Conservation (phyloP, 306 rosid genomes). For the Prunus mira region DNA sequence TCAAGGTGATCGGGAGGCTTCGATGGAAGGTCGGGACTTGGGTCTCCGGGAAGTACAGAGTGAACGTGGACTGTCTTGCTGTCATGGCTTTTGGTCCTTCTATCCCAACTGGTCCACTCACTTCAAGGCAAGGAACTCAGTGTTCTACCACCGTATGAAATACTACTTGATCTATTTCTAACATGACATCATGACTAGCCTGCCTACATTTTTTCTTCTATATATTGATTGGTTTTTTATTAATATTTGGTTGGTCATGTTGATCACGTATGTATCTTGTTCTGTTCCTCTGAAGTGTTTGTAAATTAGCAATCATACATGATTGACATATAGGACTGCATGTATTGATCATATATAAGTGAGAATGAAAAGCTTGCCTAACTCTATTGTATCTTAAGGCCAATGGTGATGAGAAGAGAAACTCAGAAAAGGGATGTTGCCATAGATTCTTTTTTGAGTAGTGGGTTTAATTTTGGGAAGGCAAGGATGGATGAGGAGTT, state of each 20-base stretch:
- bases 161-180: neutral
- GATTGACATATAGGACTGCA: conserved; percentile 19
- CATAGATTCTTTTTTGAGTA: conserved; percentile 15
- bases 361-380: conserved; percentile 28
- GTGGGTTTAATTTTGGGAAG: conserved; percentile 37
- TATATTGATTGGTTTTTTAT: conserved; percentile 18
- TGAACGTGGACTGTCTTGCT: conserved; percentile 70
- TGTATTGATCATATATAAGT: conserved; percentile 27
- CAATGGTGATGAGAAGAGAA: neutral
- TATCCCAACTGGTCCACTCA: conserved; percentile 45
- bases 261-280: conserved; percentile 5
- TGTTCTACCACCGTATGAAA: conserved; percentile 71
- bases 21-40: conserved; percentile 93
- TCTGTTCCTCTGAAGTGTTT: conserved; percentile 22
- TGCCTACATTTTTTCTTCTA: too few relatives aligned
- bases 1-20: conserved; percentile 64
- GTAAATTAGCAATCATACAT: conserved; percentile 21
- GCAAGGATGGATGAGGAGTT: conserved; percentile 41
- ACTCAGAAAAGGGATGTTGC: conserved; percentile 17
- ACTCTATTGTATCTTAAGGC: conserved; percentile 9
- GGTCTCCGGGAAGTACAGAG: conserved; percentile 82
- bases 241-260: conserved; percentile 29
- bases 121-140: conserved; percentile 50
- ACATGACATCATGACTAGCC: conserved; percentile 5
- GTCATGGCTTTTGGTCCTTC: conserved; percentile 56